Evolutionary conservation across 345 rosid species (phyloP).

Genomic region (Aquilaria malaccensis): DNA sequence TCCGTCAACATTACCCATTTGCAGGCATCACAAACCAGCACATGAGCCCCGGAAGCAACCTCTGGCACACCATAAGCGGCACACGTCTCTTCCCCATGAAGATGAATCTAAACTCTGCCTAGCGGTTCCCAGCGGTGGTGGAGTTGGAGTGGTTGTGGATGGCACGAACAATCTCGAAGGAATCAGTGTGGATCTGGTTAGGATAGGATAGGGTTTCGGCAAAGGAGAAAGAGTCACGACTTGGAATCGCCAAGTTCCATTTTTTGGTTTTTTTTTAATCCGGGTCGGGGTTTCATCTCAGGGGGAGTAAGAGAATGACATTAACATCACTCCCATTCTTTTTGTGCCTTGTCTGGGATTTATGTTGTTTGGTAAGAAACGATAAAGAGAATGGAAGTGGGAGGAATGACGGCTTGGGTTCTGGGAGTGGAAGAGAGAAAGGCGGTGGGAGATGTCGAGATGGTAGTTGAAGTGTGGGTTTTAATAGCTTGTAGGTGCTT

Average conservation of each 20-base stretch:
- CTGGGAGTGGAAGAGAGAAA: too few species aligned
- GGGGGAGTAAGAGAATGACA: too few species aligned
- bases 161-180: slow-evolving; percentile 53
- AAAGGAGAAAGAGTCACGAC: slow-evolving; percentile 33
- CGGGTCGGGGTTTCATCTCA: slow-evolving; percentile 13
- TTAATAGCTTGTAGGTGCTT: too few species aligned
- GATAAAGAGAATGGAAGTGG: too few species aligned
- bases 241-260: slow-evolving; percentile 28
- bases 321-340: too few species aligned
- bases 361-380: too few species aligned
- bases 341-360: too few species aligned
- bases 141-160: slow-evolving; percentile 60
- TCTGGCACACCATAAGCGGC: slow-evolving; percentile 50
- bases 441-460: too few species aligned
- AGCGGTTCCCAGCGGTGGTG: slow-evolving; percentile 27
- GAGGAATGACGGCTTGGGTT: too few species aligned
- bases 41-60: slow-evolving; percentile 22
- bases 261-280: slow-evolving; percentile 9
- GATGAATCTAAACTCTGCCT: slow-evolving; percentile 29
- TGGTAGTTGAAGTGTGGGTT: too few species aligned
- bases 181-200: slow-evolving; percentile 22
- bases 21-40: slow-evolving; percentile 86
- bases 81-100: slow-evolving; percentile 24
- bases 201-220: slow-evolving; percentile 11
- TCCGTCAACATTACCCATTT: slow-evolving; percentile 28